These are phyloP conservation scores for Ceratocystiopsis minuta DNA, from an alignment of 2,329 filamentous ascomycete species.

Conservation along the genomic window DNA sequence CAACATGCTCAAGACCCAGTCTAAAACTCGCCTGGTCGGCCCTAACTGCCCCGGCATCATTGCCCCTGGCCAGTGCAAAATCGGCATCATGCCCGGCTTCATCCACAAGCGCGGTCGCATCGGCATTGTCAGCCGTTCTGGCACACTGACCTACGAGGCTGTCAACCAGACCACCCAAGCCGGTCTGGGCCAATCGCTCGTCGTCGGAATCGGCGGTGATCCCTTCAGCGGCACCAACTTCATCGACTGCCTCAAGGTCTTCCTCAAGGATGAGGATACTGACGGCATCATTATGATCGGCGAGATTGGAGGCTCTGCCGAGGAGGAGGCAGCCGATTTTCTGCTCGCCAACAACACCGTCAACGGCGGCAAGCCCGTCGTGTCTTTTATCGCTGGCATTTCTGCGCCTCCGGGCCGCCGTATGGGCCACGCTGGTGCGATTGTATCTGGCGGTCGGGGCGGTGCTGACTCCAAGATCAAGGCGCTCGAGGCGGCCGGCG, in stretches of 20 bases:
- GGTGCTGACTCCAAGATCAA: conserved; percentile 96
- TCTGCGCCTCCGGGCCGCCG: conserved; percentile 87
- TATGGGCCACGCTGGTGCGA: conserved; percentile 98
- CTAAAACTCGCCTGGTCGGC: conserved; percentile 89
- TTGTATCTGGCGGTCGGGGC: conserved; percentile 93
- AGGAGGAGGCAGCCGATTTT: conserved; percentile 97
- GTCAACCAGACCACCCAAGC: conserved; percentile 98
- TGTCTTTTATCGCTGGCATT: conserved; percentile 97
- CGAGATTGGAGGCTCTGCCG: conserved; percentile 91
- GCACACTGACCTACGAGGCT: conserved; percentile 96
- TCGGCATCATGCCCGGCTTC: conserved; percentile 99
- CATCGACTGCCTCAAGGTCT: conserved; percentile 96
- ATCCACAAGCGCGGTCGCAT: conserved; percentile 99
- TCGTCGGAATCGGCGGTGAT: conserved; percentile 95
- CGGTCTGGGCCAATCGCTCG: conserved; percentile 91
- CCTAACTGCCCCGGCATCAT: conserved; percentile 99
- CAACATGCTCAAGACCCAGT: conserved; percentile 91
- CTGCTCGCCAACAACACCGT: conserved; percentile 77
- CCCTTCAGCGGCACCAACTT: conserved; percentile 99
- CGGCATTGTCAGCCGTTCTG: conserved; percentile 94
- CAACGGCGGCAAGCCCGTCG: conserved; percentile 76
- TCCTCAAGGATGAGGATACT: conserved; percentile 87
- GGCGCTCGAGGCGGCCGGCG: conserved; percentile 81
- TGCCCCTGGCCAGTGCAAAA: conserved; percentile 91
- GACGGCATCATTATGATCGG: conserved; percentile 99